A percentile compares a stretch with the other conserved stretches of the same genome.
phyloP scores from a whole-genome alignment of 768 basidiomycete genomes.

The Russula sp. region DNA sequence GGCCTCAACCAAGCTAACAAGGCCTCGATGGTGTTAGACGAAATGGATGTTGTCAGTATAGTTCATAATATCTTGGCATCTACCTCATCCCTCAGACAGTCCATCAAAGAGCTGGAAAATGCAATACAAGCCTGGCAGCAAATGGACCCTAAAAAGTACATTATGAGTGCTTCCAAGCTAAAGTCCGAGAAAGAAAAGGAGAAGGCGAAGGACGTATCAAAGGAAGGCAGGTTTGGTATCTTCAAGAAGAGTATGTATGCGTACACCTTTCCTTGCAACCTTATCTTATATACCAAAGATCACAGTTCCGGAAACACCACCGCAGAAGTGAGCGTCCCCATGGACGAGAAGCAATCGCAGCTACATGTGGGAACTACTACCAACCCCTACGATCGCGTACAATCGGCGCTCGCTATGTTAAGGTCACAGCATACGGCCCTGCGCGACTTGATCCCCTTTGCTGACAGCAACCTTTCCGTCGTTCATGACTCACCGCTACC shows the following conservation, averaged over 20 bases:
- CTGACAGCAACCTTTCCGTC: slow-evolving; percentile 27
- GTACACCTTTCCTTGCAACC: background rate
- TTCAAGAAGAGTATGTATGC: slow-evolving; percentile 24
- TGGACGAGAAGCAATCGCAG: slow-evolving; percentile 16
- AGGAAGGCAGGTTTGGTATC: slow-evolving; percentile 36
- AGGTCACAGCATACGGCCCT: slow-evolving; percentile 56
- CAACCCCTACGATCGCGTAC: slow-evolving; percentile 38
- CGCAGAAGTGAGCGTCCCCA: background rate
- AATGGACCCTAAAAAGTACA: slow-evolving; percentile 34
- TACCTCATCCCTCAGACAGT: slow-evolving; percentile 35
- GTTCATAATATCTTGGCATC: background rate
- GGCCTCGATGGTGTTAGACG: slow-evolving; percentile 50
- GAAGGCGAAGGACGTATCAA: slow-evolving; percentile 58
- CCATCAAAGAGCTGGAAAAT: slow-evolving; percentile 52
- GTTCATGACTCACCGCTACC: slow-evolving; percentile 36
- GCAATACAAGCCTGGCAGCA: slow-evolving; percentile 42
- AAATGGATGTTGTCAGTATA: slow-evolving; percentile 55
- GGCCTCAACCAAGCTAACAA: slow-evolving; percentile 40
- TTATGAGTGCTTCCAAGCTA: slow-evolving; percentile 28
- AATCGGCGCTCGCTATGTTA: slow-evolving; percentile 45
- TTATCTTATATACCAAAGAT: background rate
- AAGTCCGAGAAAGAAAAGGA: slow-evolving; percentile 46
- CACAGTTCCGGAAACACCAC: slow-evolving; percentile 4
- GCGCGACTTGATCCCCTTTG: slow-evolving; percentile 31
- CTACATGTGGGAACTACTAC: slow-evolving; percentile 15